Conservation (phyloP, 108 stramenopile genomes). For the Cyclotella kingstonii region DNA sequence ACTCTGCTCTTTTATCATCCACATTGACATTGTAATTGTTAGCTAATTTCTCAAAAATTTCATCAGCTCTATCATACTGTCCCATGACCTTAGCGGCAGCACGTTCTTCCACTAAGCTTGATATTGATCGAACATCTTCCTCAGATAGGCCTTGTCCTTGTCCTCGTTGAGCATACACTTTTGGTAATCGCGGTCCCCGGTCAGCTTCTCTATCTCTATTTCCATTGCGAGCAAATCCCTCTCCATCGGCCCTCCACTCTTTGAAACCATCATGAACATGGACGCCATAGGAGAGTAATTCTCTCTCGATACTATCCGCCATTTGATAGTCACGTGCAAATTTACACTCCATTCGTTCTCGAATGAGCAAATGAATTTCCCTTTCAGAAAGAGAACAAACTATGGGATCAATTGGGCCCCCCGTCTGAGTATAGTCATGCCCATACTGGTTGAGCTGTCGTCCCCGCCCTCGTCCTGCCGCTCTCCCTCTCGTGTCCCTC, state of each 20-base stretch:
- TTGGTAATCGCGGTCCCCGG: constrained; percentile 17
- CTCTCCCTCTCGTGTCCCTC: constrained; percentile 1
- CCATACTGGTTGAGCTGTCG: constrained; percentile 67
- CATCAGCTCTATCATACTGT: constrained; percentile 51
- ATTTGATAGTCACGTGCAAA: constrained; percentile 36
- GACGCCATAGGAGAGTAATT: constrained; percentile 21
- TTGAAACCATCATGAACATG: constrained; percentile 38
- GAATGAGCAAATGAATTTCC: constrained; percentile 63
- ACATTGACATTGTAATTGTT: constrained; percentile 37
- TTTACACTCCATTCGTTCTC: constrained; percentile 63
- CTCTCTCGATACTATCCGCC: constrained; percentile 39
- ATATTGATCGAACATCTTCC: constrained; percentile 30
- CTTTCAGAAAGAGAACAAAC: constrained; percentile 43
- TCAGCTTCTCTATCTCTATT: constrained; percentile 3
- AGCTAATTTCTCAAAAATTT: constrained; percentile 37
- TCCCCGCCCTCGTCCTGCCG: constrained; percentile 14
- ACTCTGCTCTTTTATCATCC: constrained; percentile 44
- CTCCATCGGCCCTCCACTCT: constrained; percentile 51
- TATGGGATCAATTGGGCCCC: constrained; percentile 36
- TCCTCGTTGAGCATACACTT: constrained; percentile 27
- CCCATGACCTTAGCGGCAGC: constrained; percentile 26
- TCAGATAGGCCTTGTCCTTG: constrained; percentile 25
- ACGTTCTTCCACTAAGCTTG: constrained; percentile 29
- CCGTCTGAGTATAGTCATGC: constrained; percentile 70
- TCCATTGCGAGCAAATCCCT: constrained; percentile 10